These are phyloP conservation scores for Eutrema salsugineum DNA, from an alignment of 441 rosid genomes.

Conservation along the genomic window DNA sequence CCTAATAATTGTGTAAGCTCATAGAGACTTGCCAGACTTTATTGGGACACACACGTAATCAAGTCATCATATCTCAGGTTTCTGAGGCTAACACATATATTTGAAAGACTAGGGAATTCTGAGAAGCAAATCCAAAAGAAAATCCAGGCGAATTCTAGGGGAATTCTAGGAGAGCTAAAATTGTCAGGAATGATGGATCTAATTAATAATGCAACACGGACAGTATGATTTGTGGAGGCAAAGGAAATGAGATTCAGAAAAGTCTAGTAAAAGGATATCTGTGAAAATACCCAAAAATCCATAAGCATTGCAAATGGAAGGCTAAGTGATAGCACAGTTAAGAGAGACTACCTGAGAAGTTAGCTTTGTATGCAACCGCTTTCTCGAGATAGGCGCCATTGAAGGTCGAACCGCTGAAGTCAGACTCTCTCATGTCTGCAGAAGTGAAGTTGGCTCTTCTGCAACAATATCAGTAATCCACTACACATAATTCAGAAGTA, in stretches of 20 bases:
- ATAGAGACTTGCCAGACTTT: neutral
- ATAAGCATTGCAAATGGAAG: neutral
- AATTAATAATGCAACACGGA: neutral
- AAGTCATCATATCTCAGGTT: neutral
- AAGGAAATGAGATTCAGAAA: neutral
- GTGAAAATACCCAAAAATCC: neutral
- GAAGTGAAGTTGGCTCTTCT: constrained; percentile 96
- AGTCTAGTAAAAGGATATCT: neutral
- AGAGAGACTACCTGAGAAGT: constrained; percentile 59
- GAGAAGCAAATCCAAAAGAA: neutral
- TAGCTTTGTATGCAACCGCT: constrained; percentile 93
- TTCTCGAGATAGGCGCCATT: constrained; percentile 94
- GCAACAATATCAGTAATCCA: constrained; percentile 31
- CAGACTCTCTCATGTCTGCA: constrained; percentile 94
- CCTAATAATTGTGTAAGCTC: neutral
- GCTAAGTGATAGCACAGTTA: neutral
- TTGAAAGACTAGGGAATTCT: neutral
- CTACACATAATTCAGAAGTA: neutral
- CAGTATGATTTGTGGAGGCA: neutral
- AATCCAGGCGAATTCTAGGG: neutral
- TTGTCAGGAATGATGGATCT: neutral
- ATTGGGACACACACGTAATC: neutral
- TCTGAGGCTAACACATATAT: neutral
- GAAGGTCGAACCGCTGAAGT: constrained; percentile 91
- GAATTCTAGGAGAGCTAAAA: neutral